These are phyloP conservation scores for Neurospora sp. DNA, from an alignment of 495 filamentous ascomycete genomes.

Conservation along the genomic window DNA sequence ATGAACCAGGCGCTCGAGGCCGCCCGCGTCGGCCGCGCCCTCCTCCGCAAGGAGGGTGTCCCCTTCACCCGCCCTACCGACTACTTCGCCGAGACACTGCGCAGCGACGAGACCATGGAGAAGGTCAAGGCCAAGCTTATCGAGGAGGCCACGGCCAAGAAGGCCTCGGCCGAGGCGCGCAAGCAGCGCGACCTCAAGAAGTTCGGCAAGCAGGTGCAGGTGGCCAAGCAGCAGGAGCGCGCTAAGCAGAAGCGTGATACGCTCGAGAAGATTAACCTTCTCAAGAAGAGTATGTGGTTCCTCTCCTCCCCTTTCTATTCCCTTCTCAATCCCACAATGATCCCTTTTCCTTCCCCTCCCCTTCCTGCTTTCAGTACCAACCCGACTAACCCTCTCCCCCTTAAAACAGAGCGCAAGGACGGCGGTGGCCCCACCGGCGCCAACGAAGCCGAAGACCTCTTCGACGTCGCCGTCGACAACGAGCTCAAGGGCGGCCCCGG, in stretches of 20 bases:
- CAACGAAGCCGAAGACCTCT: slow-evolving; percentile 82
- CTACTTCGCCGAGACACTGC: slow-evolving; percentile 98
- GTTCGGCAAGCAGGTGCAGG: slow-evolving; percentile 97
- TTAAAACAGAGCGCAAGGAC: slow-evolving; percentile 65
- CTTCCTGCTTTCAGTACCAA: not conserved
- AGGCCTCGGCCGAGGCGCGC: slow-evolving; percentile 82
- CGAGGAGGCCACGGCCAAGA: slow-evolving; percentile 84
- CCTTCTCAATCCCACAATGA: not conserved
- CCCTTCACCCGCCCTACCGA: slow-evolving; percentile 82
- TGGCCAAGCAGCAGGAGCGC: slow-evolving; percentile 88
- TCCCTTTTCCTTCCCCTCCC: not conserved
- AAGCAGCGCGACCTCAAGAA: slow-evolving; percentile 94
- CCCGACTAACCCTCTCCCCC: slow-evolving; percentile 1
- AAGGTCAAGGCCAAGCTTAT: slow-evolving; percentile 88
- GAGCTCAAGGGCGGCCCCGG: slow-evolving; percentile 43
- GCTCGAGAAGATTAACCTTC: slow-evolving; percentile 80
- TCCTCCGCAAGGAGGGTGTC: slow-evolving; percentile 71
- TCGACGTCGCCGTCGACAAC: slow-evolving; percentile 88
- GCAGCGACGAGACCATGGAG: slow-evolving; percentile 96
- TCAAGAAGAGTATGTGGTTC: slow-evolving; percentile 77
- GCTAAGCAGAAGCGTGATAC: slow-evolving; percentile 83
- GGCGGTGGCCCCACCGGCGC: slow-evolving; percentile 50
- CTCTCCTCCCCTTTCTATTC: not conserved
- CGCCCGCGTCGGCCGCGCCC: slow-evolving; percentile 54
- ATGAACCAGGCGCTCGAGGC: slow-evolving; percentile 83